Conservation (phyloP, 1,139 yeast genomes). For the Geotrichum aggregatum region DNA sequence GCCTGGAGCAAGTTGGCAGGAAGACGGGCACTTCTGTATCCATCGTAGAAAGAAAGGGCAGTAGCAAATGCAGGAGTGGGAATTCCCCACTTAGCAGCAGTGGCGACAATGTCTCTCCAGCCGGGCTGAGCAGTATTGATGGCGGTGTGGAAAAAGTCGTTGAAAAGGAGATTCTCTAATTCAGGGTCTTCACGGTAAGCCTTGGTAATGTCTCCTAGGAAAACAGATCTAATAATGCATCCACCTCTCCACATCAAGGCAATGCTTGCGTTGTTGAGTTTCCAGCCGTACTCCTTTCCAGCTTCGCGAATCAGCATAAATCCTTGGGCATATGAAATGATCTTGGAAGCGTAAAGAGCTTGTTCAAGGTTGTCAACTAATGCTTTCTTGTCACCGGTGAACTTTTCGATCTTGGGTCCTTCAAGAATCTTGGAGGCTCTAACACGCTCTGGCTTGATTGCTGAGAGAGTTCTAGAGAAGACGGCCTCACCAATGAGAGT, state of each 20-base stretch:
- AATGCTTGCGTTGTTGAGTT: slow-evolving; percentile 94
- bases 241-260: slow-evolving; percentile 99
- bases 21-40: slow-evolving; percentile 91
- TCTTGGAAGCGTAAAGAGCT: slow-evolving; percentile 97
- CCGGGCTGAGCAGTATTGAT: slow-evolving; percentile 90
- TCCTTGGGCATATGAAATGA: slow-evolving; percentile 98
- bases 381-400: slow-evolving; percentile 68
- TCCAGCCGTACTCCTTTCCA: slow-evolving; percentile 95
- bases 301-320: slow-evolving; percentile 99
- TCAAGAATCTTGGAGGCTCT: slow-evolving; percentile 72
- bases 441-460: slow-evolving; percentile 85
- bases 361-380: slow-evolving; percentile 94
- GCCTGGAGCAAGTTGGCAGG: slow-evolving; percentile 99
- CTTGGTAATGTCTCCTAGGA: slow-evolving; percentile 93
- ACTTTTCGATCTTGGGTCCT: slow-evolving; percentile 67
- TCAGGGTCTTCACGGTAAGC: slow-evolving; percentile 94
- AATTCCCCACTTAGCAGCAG: slow-evolving; percentile 79
- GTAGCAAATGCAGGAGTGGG: slow-evolving; percentile 98
- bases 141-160: slow-evolving; percentile 90
- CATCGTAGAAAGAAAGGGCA: slow-evolving; percentile 96
- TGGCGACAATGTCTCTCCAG: slow-evolving; percentile 85
- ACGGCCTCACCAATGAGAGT: slow-evolving; percentile 98
- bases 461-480: slow-evolving; percentile 91
- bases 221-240: slow-evolving; percentile 97
- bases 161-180: slow-evolving; percentile 90